These are phyloP conservation scores for Perkinsus marinus DNA, from an alignment of 169 alveolate species.

Conservation along the genomic window DNA sequence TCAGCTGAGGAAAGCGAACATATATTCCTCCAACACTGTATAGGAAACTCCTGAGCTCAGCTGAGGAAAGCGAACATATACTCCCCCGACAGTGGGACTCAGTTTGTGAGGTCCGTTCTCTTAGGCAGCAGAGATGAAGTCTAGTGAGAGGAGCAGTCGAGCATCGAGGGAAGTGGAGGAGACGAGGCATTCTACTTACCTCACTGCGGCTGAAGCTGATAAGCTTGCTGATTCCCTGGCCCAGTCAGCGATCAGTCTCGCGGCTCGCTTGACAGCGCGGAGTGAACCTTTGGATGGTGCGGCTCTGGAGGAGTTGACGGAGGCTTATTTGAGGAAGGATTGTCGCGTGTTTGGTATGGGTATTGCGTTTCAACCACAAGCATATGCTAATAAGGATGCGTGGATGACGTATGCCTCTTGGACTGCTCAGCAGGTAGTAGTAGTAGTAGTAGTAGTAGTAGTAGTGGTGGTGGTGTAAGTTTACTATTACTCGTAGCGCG, in stretches of 20 bases:
- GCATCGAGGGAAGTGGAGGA: background rate
- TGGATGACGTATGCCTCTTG: background rate
- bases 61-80: too few species aligned
- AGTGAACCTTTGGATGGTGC: background rate
- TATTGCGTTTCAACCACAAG: background rate
- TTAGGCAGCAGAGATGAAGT: background rate
- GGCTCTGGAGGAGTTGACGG: background rate
- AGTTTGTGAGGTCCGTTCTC: background rate
- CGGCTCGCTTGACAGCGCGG: background rate
- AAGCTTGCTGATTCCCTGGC: background rate
- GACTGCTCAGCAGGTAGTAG: background rate
- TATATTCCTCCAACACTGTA: too few species aligned
- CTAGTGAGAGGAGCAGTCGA: background rate
- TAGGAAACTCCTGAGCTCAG: too few species aligned
- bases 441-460: too few species aligned
- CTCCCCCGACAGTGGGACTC: background rate
- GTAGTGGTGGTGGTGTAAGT: too few species aligned
- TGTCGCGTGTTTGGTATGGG: background rate
- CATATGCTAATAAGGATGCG: background rate
- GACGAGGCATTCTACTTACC: background rate
- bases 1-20: too few species aligned
- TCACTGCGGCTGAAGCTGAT: background rate
- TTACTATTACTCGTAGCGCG: too few species aligned
- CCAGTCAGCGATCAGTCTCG: background rate
- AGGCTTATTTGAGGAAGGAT: background rate